These are phyloP conservation scores for Colletotrichum viniferum DNA, from an alignment of 2,329 filamentous ascomycete genomes.

Conservation along the genomic window DNA sequence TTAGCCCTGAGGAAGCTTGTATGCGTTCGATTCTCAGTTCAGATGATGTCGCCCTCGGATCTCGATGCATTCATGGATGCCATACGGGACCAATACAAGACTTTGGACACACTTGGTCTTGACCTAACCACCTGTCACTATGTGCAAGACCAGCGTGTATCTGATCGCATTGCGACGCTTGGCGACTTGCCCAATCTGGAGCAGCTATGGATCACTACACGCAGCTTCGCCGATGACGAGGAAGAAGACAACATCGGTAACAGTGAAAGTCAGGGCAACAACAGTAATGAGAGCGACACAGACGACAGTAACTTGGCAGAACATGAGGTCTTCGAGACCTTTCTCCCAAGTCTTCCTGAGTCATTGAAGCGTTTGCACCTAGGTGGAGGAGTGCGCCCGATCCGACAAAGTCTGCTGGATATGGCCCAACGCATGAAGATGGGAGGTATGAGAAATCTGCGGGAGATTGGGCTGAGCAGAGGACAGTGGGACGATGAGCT, in stretches of 20 bases:
- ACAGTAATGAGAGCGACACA: not conserved
- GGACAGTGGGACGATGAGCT: not conserved
- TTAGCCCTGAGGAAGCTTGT: not conserved
- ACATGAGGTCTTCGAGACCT: not conserved
- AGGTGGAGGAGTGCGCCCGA: not conserved
- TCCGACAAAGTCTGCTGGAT: not conserved
- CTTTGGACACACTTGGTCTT: not conserved
- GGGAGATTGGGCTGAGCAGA: not conserved
- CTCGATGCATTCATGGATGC: not conserved
- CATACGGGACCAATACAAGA: not conserved
- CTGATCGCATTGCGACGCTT: not conserved
- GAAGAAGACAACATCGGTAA: not conserved
- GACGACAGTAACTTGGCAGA: not conserved
- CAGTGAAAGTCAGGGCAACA: not conserved
- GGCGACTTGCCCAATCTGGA: not conserved
- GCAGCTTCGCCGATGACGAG: not conserved
- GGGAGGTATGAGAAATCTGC: not conserved
- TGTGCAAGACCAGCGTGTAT: not conserved
- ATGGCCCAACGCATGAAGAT: not conserved
- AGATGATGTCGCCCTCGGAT: not conserved
- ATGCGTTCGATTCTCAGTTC: fast-evolving
- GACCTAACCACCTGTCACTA: not conserved
- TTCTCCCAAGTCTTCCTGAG: not conserved
- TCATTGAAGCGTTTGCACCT: not conserved
- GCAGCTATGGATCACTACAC: not conserved